Evolutionary conservation across 2,329 filamentous ascomycete species (phyloP), one percentile per base, ranked within the genome.

Genomic region (Colletotrichum horii): DNA sequence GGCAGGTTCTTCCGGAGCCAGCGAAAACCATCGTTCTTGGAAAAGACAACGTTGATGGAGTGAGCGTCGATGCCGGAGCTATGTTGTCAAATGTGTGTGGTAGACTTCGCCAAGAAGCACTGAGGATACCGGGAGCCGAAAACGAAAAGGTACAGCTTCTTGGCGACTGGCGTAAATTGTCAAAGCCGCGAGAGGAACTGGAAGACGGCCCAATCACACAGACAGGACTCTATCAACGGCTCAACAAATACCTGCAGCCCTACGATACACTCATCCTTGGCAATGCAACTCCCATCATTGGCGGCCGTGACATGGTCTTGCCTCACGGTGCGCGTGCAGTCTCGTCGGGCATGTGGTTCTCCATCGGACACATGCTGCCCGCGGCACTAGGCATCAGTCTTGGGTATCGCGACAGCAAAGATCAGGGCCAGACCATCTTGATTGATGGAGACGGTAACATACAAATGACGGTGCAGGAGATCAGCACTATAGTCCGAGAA

Each of bases 381-480:
- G 91, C 89, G 1, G 87, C 89, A 6, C 86, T 90, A 22, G 91
- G 91, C 4, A 89, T 89, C 1, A 87, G 89, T 1, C 83, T 92
- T 1, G 93, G 92, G 0, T 85, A 30, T 34, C 58, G 55, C 26
- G 55, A 58, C 22, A 16, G 16, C 0, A 8, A 9, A 9, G 16
- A 19, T 2, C n/a, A 58, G 70, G 58, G 62, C 7, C 81, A 82
- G 15, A 90, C 91, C 0, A 86, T 93, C 11, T 82, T 93, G 3
- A 86, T 92, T 76, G 91, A 91, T 30, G 92, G 91, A 6, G 92
- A 93, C 70, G 92, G 92, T 6, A 92, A 91, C 76, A 88, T 94
- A 74, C 90, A 93, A 77, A 89, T 94, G 84, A 94, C 92, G 0
- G 91, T 88, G 0, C 93, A 94, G 80, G 92, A 93, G 77, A 83